Base-by-base conservation (phyloP, 805 yeast genomes). In the Sungouiella blattae region DNA sequence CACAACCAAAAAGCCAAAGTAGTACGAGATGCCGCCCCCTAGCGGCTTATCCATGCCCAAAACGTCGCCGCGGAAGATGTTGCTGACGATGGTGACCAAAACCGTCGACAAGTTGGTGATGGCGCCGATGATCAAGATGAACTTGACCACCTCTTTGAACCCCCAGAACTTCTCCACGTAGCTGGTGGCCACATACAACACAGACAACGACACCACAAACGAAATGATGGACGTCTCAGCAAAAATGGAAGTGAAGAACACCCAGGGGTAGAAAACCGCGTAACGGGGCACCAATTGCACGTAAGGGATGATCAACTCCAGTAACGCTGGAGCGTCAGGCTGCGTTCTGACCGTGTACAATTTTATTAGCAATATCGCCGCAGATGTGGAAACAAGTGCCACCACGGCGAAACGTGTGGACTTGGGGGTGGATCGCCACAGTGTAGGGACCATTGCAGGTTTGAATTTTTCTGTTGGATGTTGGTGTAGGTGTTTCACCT, bases 201-300 rank as follows among this genome's bases (percentile, higher is more conserved):
- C 49, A 2, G 53, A 35, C 3, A 56, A 41, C 0, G 77, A 67
- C 4, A 72, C 35, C 11, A 72, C 4, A 40, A 73, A 73, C 26
- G 72, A 64, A 45, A 75, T 50, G 2, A 75, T 31, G 6, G 75
- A 60, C 5, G 71, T 68, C 50, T 83, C 88, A 2, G 82, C 75
- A 52, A 81, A 79, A n/a, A 82, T 73, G 1, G 86, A 71, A 2
- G 81, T 69, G 18, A 75, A 52, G 2, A 82, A 47, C 1, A 83
- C 83, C 82, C 85, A 78, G 4, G 88, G 88, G 42, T 77, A 65
- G 35, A 59, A 63, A 3, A 80, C 46, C 0, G 79, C 67, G 34
- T 69, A 63, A 17, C 69, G 58, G 9, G 91, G 89, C 5, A 83
- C 73, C 57, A 83, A 63, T 57, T 84, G 87, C 27, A 83, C 48